Base-by-base conservation (phyloP, 306 rosid species). In the Vachellia pachyceras region DNA sequence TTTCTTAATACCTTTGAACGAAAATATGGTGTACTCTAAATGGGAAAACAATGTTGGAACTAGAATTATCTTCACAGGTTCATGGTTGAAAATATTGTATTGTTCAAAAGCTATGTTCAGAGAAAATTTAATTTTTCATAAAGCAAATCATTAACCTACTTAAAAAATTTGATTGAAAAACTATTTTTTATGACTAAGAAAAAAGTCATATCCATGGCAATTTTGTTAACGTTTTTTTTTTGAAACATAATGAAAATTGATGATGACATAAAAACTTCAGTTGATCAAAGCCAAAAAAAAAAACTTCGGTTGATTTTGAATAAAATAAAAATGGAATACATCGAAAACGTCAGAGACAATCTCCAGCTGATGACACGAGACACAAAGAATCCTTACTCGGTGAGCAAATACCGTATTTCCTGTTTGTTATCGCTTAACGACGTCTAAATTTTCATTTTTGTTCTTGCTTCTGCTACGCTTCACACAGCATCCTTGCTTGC, bases 331-430 rank as follows among this genome's bases (percentile, higher is more conserved):
- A 36, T 11, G 1, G 17, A 41, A 67, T 9, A n/a, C 10, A 40
- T 17, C 17, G 33, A 37, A 17, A 37, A 20, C 17, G 42, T 29
- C 3, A 14, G 2, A 63, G 41, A 33, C 69, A 14, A 63, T 4
- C 44, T 7, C 23, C 1, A 17, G 45, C 23, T 3, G 70, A n/a
- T 33, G 41, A 63, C 68, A 25, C 70, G 6, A 35, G 72, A 40
- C 50, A 39, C n/a, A 40, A 67, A 10, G 49, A 40, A 67, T 40
- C 33, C 72, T 67, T 67, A 17, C 17, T 66, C 46, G 20, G 46
- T 7, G 71, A 66, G 18, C 67, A 60, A 60, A 60, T 18, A 6
- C 71, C 23, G 46, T 67, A 67, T 67, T 67, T 67, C 49, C 33
- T 29, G 2, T 29, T 29, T 29, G 33, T 39, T 6, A 37, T 18